Percentiles rank a stretch among this genome's conserved stretches.
Evolutionary conservation across 176 grass and related monocot genomes (phyloP).

Genomic region (Metroxylon sagu): DNA sequence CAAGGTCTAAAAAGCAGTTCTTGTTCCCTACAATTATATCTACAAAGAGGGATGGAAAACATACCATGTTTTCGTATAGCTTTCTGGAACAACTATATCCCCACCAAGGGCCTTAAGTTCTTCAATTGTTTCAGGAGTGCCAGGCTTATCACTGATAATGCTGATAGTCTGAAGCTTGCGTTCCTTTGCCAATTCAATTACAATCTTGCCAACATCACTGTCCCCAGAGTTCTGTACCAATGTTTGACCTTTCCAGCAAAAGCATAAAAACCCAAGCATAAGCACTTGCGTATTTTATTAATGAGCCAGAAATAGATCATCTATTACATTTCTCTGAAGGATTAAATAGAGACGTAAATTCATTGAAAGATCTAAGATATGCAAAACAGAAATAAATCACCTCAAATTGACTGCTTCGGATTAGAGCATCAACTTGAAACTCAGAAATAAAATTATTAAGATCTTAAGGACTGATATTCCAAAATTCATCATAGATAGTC

Average conservation of each 20-base stretch:
- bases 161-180: conserved; percentile 1
- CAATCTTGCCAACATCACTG: conserved; percentile 5
- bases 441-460: too few relatives aligned
- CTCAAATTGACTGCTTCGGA: too few relatives aligned
- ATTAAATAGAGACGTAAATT: neutral
- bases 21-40: too few relatives aligned
- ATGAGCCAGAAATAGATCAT: too few relatives aligned
- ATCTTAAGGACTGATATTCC: too few relatives aligned
- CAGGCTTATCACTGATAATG: neutral
- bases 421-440: too few relatives aligned
- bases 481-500: too few relatives aligned
- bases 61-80: conserved; percentile 1
- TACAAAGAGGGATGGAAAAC: neutral
- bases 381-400: too few relatives aligned
- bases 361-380: too few relatives aligned
- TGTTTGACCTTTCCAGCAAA: conserved; percentile 4
- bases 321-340: too few relatives aligned
- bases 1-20: too few relatives aligned
- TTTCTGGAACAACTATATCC: conserved; percentile 9
- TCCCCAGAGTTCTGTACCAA: conserved; percentile 6
- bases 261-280: neutral
- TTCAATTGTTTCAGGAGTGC: conserved; percentile 12
- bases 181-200: conserved; percentile 8
- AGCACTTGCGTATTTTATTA: neutral
- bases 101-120: conserved; percentile 6